Percentiles rank a stretch among this genome's conserved stretches.
Evolutionary conservation across 208 protist genomes (phyloP).

Genomic region (Trypanosoma boissoni): DNA sequence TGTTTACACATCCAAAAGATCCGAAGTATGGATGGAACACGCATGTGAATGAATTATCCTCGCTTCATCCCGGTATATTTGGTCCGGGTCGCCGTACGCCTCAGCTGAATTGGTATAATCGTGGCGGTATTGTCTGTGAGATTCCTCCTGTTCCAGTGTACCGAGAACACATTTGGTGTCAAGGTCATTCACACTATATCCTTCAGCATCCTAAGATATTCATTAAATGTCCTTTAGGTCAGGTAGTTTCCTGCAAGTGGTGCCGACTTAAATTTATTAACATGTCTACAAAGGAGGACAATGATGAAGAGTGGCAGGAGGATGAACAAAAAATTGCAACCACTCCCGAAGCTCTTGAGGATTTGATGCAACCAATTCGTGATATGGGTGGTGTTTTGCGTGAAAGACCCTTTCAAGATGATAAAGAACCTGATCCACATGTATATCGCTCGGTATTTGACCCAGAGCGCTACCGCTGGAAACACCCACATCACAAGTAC

Average conservation of each 20-base stretch:
- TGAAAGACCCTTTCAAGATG: constrained; percentile 67
- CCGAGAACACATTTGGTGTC: constrained; percentile 84
- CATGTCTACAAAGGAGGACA: constrained; percentile 83
- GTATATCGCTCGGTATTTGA: constrained; percentile 84
- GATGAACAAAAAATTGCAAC: constrained; percentile 88
- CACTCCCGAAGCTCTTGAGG: constrained; percentile 69
- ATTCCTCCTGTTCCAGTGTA: constrained; percentile 87
- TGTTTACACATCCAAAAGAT: constrained; percentile 79
- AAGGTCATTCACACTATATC: constrained; percentile 78
- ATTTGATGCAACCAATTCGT: constrained; percentile 75
- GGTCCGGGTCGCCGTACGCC: constrained; percentile 77
- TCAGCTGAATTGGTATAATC: constrained; percentile 72
- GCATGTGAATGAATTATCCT: constrained; percentile 66
- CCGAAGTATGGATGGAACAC: constrained; percentile 88
- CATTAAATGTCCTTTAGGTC: constrained; percentile 77
- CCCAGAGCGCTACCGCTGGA: constrained; percentile 80
- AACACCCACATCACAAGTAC: constrained; percentile 71
- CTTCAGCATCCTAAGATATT: constrained; percentile 88
- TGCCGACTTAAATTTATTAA: constrained; percentile 90
- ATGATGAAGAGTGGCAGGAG: constrained; percentile 85
- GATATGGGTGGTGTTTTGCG: constrained; percentile 82
- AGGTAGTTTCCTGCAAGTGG: constrained; percentile 86
- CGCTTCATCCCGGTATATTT: constrained; percentile 70
- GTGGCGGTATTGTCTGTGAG: constrained; percentile 84
- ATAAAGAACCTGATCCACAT: constrained; percentile 68